Percentiles rank a stretch among this genome's conserved stretches.
phyloP scores from a whole-genome alignment of 73 alveolate genomes.

The Blepharisma stoltei region DNA sequence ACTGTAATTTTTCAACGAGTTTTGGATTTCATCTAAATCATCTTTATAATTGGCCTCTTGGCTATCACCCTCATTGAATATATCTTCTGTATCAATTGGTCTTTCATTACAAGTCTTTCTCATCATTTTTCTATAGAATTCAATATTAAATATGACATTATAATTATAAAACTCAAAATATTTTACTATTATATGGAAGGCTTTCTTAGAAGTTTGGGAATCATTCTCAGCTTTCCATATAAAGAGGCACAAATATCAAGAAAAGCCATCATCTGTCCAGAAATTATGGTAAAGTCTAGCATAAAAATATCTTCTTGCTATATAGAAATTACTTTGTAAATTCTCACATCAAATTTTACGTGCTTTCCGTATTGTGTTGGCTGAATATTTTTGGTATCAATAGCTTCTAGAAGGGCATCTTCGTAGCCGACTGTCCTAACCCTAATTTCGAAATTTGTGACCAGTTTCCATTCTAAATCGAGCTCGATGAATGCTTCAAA shows the following conservation, averaged over 20 bases:
- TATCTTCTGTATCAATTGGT: no score
- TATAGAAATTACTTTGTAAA: slow-evolving; percentile 1
- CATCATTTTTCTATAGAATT: no score
- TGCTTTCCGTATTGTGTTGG: neutral
- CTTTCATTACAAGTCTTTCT: no score
- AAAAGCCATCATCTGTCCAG: neutral
- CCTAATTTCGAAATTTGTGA: neutral
- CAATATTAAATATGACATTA: no score
- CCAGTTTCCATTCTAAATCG: neutral
- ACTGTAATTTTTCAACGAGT: no score
- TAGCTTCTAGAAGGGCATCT: neutral
- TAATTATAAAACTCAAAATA: no score
- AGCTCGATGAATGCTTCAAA: neutral
- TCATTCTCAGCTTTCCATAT: neutral
- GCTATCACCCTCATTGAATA: no score
- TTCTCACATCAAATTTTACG: slow-evolving; percentile 1
- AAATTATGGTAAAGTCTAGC: neutral
- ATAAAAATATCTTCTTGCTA: neutral
- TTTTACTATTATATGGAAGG: no score
- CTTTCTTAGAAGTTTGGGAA: no score
- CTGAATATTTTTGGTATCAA: neutral
- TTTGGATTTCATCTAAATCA: no score
- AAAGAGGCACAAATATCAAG: slow-evolving; percentile 3
- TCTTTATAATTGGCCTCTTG: no score
- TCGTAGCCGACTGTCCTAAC: neutral